Percentiles rank a stretch among this genome's conserved stretches.
phyloP scores from a whole-genome alignment of 768 basidiomycete species.

The Galerina sulciceps region DNA sequence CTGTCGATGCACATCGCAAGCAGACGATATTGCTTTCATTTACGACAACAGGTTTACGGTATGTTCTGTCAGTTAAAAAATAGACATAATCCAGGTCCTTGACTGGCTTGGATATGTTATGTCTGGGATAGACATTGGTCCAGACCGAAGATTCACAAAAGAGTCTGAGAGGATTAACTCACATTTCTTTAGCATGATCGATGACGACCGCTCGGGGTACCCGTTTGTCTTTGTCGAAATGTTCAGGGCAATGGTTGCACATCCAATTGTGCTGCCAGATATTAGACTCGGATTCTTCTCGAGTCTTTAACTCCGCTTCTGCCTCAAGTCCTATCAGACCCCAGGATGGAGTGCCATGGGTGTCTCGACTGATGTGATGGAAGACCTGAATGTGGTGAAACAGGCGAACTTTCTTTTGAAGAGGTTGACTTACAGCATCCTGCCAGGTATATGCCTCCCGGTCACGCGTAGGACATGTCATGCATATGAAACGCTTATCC shows the following conservation, averaged over 20 bases:
- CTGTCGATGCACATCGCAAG: slow-evolving; percentile 4
- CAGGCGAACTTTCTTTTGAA: too few relatives aligned
- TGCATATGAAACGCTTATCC: slow-evolving; percentile 13
- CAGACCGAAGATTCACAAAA: not conserved
- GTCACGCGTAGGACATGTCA: not conserved
- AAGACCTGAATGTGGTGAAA: not conserved
- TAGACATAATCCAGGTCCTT: slow-evolving; percentile 4
- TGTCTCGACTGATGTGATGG: not conserved
- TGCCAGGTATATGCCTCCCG: not conserved
- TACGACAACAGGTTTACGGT: not conserved
- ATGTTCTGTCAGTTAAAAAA: not conserved
- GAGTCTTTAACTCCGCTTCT: not conserved
- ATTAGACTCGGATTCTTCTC: not conserved
- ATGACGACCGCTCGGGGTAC: slow-evolving; percentile 4
- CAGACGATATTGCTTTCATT: not conserved
- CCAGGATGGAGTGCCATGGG: slow-evolving; percentile 9
- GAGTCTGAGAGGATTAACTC: not conserved
- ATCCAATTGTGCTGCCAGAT: slow-evolving; percentile 1
- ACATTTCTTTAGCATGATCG: slow-evolving; percentile 8
- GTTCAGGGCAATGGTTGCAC: slow-evolving; percentile 16
- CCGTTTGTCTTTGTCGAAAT: slow-evolving; percentile 12
- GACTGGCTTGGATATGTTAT: not conserved
- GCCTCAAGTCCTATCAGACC: slow-evolving; percentile 18
- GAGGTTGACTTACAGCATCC: not conserved
- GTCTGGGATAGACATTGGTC: not conserved